Evolutionary conservation across 768 basidiomycete species (phyloP).

Genomic region (Rhodotorula taiwanensis): DNA sequence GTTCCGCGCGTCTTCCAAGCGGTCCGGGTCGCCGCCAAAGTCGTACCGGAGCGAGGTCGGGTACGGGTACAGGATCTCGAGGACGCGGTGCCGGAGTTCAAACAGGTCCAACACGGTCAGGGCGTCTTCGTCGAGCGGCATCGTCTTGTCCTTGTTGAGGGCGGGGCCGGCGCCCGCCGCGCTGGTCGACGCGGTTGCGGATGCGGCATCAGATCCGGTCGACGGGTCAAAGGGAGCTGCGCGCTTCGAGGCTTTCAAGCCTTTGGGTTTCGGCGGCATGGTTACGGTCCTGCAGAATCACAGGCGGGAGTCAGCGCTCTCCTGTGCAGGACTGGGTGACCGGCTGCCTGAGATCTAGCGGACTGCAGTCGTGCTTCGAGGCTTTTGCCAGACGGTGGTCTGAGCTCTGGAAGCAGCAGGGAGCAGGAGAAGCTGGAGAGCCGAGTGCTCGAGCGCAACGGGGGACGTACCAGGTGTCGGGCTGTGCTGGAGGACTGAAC

Average conservation of each 20-base stretch:
- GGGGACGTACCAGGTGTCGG: no score
- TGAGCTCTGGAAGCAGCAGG: no score
- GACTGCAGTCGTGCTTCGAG: no score
- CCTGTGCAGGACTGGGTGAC: no score
- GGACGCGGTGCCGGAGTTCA: constrained; percentile 23
- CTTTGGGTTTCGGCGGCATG: constrained; percentile 31
- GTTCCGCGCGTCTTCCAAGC: constrained; percentile 25
- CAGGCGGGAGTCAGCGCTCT: no score
- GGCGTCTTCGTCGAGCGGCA: constrained; percentile 35
- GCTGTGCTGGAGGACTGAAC: no score
- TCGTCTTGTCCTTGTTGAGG: constrained; percentile 17
- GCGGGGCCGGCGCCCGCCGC: not conserved
- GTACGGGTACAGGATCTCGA: constrained; percentile 22
- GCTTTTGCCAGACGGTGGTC: not conserved
- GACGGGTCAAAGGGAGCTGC: constrained; percentile 21
- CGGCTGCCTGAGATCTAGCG: no score
- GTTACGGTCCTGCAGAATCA: no score
- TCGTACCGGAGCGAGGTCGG: constrained; percentile 7
- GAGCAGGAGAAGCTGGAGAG: no score
- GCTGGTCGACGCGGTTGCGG: not conserved
- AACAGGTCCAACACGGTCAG: constrained; percentile 33
- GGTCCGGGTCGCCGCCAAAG: constrained; percentile 7
- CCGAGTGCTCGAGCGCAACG: no score
- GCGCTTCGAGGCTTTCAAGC: constrained; percentile 31
- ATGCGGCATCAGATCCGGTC: no score